Conservation (phyloP, 148 eudicot genomes). For the Oxyria digyna region DNA sequence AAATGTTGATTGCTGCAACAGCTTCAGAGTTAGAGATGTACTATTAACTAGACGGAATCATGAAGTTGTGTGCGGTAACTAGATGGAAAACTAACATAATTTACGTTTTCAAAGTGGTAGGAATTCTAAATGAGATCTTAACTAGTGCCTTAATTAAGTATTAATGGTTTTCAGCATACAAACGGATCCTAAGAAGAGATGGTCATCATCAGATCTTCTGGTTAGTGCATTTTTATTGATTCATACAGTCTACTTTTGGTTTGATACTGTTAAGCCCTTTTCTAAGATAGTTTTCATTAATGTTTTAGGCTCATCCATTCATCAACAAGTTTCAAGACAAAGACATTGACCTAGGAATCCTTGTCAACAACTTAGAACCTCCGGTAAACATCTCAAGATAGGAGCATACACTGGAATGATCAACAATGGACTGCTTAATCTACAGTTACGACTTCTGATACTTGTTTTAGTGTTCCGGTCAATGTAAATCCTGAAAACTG, state of each 20-base stretch:
- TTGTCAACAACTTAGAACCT: conserved; percentile 73
- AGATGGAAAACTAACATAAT: too few species aligned
- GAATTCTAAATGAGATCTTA: too few species aligned
- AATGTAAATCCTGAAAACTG: too few species aligned
- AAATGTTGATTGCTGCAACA: background rate
- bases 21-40: background rate
- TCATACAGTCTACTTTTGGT: background rate
- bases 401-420: background rate
- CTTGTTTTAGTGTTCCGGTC: background rate
- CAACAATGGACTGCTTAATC: background rate
- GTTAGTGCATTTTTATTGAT: conserved; percentile 29
- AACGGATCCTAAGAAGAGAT: conserved; percentile 76
- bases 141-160: too few species aligned
- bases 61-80: too few species aligned
- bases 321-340: conserved; percentile 91
- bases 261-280: background rate
- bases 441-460: background rate
- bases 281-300: background rate
- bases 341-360: conserved; percentile 73
- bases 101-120: too few species aligned
- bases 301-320: conserved; percentile 73
- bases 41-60: too few species aligned
- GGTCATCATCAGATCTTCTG: conserved; percentile 78
- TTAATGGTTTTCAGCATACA: conserved; percentile 51
- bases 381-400: conserved; percentile 74